phyloP scores from a whole-genome alignment of 306 rosid species.

The Betula pendula region DNA sequence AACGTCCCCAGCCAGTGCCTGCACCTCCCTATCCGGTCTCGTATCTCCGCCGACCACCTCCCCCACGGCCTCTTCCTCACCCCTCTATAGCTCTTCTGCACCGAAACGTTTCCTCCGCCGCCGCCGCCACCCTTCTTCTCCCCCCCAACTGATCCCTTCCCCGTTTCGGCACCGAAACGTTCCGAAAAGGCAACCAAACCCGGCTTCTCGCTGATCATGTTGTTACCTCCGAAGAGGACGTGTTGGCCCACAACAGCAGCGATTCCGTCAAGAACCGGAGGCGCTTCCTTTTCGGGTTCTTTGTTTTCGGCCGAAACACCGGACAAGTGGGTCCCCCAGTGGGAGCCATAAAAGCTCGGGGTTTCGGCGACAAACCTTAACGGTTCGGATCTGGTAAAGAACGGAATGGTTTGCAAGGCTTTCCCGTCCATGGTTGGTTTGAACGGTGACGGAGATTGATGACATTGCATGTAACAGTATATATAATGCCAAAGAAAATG shows the following conservation, averaged over 20 bases:
- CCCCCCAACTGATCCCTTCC: too few species aligned
- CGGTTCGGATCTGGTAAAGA: constrained; percentile 17
- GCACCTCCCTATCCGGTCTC: constrained; percentile 81
- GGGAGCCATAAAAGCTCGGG: constrained; percentile 13
- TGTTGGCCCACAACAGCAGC: constrained; percentile 79
- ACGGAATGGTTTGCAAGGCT: constrained; percentile 12
- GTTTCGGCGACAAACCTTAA: constrained; percentile 7
- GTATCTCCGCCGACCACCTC: constrained; percentile 90
- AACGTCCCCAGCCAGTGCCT: constrained; percentile 91
- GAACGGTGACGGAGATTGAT: not conserved
- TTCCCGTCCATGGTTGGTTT: not conserved
- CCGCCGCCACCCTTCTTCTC: too few species aligned
- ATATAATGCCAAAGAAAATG: not conserved
- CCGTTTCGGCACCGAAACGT: not conserved
- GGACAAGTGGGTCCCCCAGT: too few species aligned
- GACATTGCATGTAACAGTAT: constrained; percentile 3
- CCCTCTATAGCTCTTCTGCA: constrained; percentile 63
- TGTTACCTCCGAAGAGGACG: constrained; percentile 52
- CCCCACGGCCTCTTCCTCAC: constrained; percentile 97
- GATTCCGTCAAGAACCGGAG: constrained; percentile 65
- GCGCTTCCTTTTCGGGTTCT: constrained; percentile 1
- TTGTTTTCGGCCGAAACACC: not conserved
- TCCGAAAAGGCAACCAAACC: constrained; percentile 1
- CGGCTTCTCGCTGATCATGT: too few species aligned
- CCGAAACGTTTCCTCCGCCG: constrained; percentile 18